Percentiles rank a stretch among this genome's conserved stretches.
These are phyloP conservation scores for Cucurbita maxima DNA, from an alignment of 306 rosid genomes.

Conservation along the genomic window DNA sequence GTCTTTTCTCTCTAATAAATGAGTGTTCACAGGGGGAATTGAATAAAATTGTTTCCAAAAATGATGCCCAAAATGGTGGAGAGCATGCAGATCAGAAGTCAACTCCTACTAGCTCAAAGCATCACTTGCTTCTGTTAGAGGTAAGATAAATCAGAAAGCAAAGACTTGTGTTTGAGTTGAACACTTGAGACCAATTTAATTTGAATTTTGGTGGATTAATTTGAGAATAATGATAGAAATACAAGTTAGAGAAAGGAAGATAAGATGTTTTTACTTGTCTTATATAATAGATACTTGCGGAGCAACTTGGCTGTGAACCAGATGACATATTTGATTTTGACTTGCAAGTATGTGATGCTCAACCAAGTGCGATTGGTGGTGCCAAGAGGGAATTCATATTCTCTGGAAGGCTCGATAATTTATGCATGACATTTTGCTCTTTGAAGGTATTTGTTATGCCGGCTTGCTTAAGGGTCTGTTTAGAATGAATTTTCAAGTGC, in stretches of 20 bases:
- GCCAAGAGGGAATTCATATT: conserved; percentile 54
- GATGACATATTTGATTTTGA: conserved; percentile 66
- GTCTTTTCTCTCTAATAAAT: neutral
- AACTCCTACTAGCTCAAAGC: conserved; percentile 30
- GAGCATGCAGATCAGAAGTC: conserved; percentile 25
- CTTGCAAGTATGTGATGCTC: conserved; percentile 86
- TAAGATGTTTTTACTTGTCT: neutral
- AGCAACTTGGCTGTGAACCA: conserved; percentile 51
- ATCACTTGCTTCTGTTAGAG: conserved; percentile 68
- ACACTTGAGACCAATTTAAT: neutral
- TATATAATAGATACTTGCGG: conserved; percentile 56
- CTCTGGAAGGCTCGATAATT: conserved; percentile 84
- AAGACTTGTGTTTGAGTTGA: neutral
- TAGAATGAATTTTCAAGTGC: neutral
- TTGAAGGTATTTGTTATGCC: conserved; percentile 36
- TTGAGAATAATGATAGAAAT: neutral
- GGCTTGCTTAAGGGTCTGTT: too few species aligned
- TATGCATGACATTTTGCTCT: conserved; percentile 83
- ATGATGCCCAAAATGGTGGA: conserved; percentile 10
- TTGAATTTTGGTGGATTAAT: neutral
- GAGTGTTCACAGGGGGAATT: conserved; percentile 47
- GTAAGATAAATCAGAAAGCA: conserved; percentile 21
- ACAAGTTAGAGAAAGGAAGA: neutral
- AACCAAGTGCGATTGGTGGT: conserved; percentile 62
- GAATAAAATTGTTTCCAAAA: conserved; percentile 41